Conservation (phyloP, 371 early-diverging fungal genomes). For the Rhizopus microsporus region DNA sequence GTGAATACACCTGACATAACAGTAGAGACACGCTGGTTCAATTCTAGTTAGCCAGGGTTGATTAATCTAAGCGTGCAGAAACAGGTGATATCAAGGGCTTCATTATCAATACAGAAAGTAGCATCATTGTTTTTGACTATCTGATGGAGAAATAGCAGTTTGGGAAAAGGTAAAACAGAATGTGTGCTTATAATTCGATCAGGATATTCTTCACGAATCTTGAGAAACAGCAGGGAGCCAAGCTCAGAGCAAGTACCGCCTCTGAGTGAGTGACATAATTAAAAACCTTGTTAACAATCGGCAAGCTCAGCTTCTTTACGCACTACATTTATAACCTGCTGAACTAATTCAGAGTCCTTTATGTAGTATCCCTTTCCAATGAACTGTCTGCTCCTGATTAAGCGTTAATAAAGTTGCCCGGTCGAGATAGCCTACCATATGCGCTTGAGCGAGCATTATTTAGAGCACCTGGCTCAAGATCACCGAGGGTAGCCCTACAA, state of each 20-base stretch:
- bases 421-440: constrained; percentile 81
- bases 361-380: constrained; percentile 95
- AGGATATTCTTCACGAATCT: constrained; percentile 93
- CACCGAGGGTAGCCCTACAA: constrained; percentile 91
- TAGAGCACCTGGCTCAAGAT: constrained; percentile 99
- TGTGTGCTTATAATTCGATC: constrained; percentile 94
- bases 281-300: constrained; percentile 92
- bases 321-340: constrained; percentile 83
- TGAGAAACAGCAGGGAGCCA: constrained; percentile 86
- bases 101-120: constrained; percentile 99
- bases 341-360: constrained; percentile 90
- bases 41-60: constrained; percentile 81
- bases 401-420: constrained; percentile 88
- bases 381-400: constrained; percentile 93
- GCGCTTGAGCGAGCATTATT: constrained; percentile 85
- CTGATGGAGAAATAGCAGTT: constrained; percentile 84
- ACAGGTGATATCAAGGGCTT: constrained; percentile 93
- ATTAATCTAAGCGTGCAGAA: constrained; percentile 80
- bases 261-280: constrained; percentile 87
- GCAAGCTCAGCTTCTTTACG: constrained; percentile 89
- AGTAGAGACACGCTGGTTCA: constrained; percentile 82
- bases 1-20: constrained; percentile 98
- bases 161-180: constrained; percentile 96
- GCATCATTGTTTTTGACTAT: constrained; percentile 92
- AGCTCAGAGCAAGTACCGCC: constrained; percentile 92